Base-by-base conservation (phyloP, 352 stramenopile genomes). In the Pythium scleroteichum region DNA sequence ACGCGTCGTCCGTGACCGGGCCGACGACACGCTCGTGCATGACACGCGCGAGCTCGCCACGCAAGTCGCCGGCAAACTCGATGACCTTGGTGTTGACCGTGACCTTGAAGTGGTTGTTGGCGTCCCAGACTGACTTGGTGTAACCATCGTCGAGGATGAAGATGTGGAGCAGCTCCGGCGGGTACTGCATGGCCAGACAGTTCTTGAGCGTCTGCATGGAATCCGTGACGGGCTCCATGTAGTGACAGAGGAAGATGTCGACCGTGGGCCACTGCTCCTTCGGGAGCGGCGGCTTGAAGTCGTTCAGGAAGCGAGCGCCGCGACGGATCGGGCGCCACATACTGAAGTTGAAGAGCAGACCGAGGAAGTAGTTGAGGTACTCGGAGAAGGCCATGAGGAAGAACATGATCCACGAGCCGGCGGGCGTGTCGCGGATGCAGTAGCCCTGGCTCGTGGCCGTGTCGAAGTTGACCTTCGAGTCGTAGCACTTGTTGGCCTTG, bases 31-130 rank as follows among this genome's bases (percentile, higher is more conserved):
- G 87, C 59, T 96, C 87, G 75, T 96, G 82, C 87, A 96, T 96
- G 9, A 96, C 38, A 13, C 82, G 85, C 0, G 87, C 85, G 2
- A 96, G 56, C 29, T 96, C 87, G 13, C 82, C 82, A 53, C 87
- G 85, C 60, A 96, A 64, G 39, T 96, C 88, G 71, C 88, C 88
- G 54, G 71, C 74, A 47, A 90, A 68, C 50, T 97, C 87, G 71
- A 95, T 97, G 20, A 94, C 82, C 70, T 93, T 93, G 6, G 85
- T 95, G 82, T 96, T 94, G 23, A 97, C 84, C 20, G 85, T 85
- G 14, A 95, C 85, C 75, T 96, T 94, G 70, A 93, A 91, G 68
- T 94, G 82, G 72, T 94, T 95, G 73, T 94, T 95, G 19, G 85
- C 85, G 38, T 94, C 87, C 85, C 87, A 95, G 1, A 93, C 81